Percentiles rank a stretch among this genome's conserved stretches.
phyloP scores from a whole-genome alignment of 768 basidiomycete species.

The Tulasnella sp. region DNA sequence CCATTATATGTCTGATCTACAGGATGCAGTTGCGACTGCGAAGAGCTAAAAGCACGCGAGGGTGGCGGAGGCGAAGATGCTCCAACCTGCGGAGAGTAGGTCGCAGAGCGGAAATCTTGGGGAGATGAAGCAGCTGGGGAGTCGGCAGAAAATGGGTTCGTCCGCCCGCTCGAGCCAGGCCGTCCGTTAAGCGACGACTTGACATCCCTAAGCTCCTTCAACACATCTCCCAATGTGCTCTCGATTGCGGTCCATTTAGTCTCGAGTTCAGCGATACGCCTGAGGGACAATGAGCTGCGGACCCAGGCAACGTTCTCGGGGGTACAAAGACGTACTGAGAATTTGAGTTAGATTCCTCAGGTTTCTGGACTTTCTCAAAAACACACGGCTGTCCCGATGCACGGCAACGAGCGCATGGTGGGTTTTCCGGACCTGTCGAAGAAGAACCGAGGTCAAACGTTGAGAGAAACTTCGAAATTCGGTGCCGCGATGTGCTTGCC shows the following conservation, averaged over 20 bases:
- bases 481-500: constrained; percentile 2
- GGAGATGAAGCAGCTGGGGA: constrained; percentile 18
- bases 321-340: constrained; percentile 26
- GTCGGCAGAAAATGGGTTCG: constrained; percentile 15
- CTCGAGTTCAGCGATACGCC: constrained; percentile 28
- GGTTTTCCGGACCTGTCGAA: constrained; percentile 28
- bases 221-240: constrained; percentile 27
- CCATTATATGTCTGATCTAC: constrained; percentile 13
- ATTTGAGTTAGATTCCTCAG: constrained; percentile 24
- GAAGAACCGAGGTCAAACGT: background rate
- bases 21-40: constrained; percentile 16
- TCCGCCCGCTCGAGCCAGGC: constrained; percentile 1
- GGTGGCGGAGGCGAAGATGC: constrained; percentile 11
- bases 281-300: background rate
- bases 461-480: constrained; percentile 1
- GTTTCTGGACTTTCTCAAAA: constrained; percentile 29
- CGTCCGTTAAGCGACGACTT: background rate
- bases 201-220: constrained; percentile 28
- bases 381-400: constrained; percentile 27
- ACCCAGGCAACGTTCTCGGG: background rate
- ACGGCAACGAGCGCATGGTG: constrained; percentile 29
- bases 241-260: constrained; percentile 26
- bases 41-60: constrained; percentile 1
- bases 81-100: constrained; percentile 8
- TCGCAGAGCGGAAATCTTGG: constrained; percentile 9